These are phyloP conservation scores for Parascedosporium putredinis DNA, from an alignment of 2,329 filamentous ascomycete genomes.

Conservation along the genomic window DNA sequence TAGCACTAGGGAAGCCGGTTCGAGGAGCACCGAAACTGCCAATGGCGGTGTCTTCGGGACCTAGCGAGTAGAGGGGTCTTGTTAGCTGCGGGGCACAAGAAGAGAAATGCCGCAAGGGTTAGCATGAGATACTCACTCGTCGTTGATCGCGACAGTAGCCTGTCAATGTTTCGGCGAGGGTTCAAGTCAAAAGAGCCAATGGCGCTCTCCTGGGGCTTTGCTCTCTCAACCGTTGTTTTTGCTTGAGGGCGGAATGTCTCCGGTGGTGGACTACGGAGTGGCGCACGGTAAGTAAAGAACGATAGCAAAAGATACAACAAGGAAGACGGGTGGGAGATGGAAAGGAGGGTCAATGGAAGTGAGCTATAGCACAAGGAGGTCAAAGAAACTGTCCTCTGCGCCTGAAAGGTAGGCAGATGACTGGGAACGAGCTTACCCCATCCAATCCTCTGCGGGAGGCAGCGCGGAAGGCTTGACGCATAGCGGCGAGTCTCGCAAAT, in stretches of 20 bases:
- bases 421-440: conserved; percentile 56
- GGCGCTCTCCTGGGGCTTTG: conserved; percentile 8
- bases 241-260: conserved; percentile 7
- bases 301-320: background rate
- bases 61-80: conserved; percentile 26
- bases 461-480: conserved; percentile 69
- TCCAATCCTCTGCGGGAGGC: conserved; percentile 86
- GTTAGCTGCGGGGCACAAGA: too few species aligned
- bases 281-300: background rate
- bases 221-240: conserved; percentile 10
- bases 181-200: conserved; percentile 6
- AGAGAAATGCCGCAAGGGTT: too few species aligned
- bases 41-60: conserved; percentile 71
- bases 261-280: conserved; percentile 1
- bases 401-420: background rate
- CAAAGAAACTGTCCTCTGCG: conserved; percentile 1
- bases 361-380: background rate
- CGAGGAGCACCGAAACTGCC: conserved; percentile 69
- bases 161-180: conserved; percentile 6
- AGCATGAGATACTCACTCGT: background rate
- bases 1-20: conserved; percentile 20
- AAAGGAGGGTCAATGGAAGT: background rate
- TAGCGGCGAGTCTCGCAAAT: conserved; percentile 70
- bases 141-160: conserved; percentile 3
- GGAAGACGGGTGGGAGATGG: background rate